Evolutionary conservation across 805 yeast species (phyloP), one percentile per base, ranked within the genome.

Genomic region (Starmerella apicola): DNA sequence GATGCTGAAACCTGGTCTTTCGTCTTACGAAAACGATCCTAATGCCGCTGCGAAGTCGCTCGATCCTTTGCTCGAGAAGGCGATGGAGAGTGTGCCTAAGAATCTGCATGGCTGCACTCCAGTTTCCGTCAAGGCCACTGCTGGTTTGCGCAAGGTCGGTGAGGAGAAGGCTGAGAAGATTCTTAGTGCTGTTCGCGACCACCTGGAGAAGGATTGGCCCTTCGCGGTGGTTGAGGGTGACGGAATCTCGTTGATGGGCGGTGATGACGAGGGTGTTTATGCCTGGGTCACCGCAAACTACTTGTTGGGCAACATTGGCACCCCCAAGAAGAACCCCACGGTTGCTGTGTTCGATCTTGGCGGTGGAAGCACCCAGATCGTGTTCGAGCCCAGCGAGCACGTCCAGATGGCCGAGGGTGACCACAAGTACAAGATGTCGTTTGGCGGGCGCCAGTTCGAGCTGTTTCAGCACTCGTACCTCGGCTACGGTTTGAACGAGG

Each of bases 241-340:
- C 43, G 97, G 96, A 47, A 70, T 91, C 44, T 70, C 86, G 9
- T 82, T 91, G 55, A 88, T 91, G 97, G 85, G 81, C 44, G 98
- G 98, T 50, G 78, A 76, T 44, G 94, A 88, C 52, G 98, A 93
- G 67, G 99, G 98, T 60, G 96, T 91, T 7, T 91, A 76, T 57
- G 98, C 98, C 1, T 91, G 99, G 99, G 81, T 91, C 60, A 91
- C 99, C 21, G 78, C 95, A 37, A 91, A 91, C 65, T 91, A 78
- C 60, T 66, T 91, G 49, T 70, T 88, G 51, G 97, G 96, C 31
- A 91, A 88, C 65, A 88, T 91, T 59, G 98, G 97, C 13, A 58
- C 68, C n/a, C 59, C 75, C 18, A 77, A 73, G 30, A 79, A 78
- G 60, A 59, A 64, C 20, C 85, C 94, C 23, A 91, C 98, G 10